Evolutionary conservation across 305 asterid genomes (phyloP).

Genomic region (Nicotiana rustica): DNA sequence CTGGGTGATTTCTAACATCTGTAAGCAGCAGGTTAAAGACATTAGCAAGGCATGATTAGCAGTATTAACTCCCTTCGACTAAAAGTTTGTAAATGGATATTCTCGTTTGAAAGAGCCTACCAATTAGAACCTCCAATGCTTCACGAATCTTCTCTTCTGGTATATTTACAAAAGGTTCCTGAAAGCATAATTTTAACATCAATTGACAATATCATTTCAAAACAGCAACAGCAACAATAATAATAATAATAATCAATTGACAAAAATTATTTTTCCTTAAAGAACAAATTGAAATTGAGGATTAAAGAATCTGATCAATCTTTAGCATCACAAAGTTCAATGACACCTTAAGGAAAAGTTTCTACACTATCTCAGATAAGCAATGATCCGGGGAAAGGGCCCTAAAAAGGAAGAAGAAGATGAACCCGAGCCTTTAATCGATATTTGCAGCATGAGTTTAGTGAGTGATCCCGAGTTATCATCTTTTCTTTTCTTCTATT

Average conservation of each 20-base stretch:
- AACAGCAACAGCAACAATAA: too few species aligned
- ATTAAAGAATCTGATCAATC: not conserved
- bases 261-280: not conserved
- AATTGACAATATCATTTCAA: too few species aligned
- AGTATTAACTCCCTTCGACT: constrained; percentile 5
- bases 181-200: constrained; percentile 34
- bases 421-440: not conserved
- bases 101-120: constrained; percentile 42
- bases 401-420: not conserved
- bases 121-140: constrained; percentile 70
- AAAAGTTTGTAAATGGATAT: not conserved
- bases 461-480: not conserved
- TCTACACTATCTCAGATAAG: constrained; percentile 9
- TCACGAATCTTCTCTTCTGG: constrained; percentile 67
- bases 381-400: not conserved
- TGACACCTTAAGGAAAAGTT: not conserved
- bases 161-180: constrained; percentile 77
- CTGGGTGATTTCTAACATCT: constrained; percentile 82
- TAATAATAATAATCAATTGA: not conserved
- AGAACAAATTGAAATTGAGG: not conserved
- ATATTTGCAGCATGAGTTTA: not conserved
- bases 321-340: not conserved
- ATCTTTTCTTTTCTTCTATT: not conserved
- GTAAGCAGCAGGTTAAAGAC: constrained; percentile 14
- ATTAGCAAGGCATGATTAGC: not conserved